Evolutionary conservation across 441 rosid species (phyloP).

Genomic region (Croton setiger): DNA sequence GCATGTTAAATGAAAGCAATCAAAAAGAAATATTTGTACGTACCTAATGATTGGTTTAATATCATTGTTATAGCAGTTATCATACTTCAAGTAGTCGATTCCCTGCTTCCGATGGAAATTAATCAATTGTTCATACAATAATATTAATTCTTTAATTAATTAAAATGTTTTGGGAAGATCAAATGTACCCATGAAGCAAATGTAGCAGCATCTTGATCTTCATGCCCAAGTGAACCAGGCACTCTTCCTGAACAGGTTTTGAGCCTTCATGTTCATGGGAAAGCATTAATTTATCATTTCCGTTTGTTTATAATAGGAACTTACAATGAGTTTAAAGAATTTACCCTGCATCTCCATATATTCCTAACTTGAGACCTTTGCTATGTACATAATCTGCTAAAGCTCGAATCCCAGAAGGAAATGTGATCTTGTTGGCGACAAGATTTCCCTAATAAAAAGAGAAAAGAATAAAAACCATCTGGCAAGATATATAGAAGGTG

Average conservation of each 20-base stretch:
- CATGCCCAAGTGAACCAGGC: constrained; percentile 46
- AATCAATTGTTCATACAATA: neutral
- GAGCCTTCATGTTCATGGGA: constrained; percentile 1
- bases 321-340: no score
- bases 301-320: no score
- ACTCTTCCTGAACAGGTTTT: constrained; percentile 25
- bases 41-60: constrained; percentile 38
- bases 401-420: constrained; percentile 43
- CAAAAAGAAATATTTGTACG: neutral
- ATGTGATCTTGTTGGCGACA: constrained; percentile 28
- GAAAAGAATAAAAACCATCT: neutral
- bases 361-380: constrained; percentile 46
- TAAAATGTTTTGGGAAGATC: neutral
- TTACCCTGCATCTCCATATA: constrained; percentile 49
- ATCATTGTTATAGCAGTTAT: constrained; percentile 36
- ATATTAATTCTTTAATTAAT: neutral
- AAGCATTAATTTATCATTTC: neutral
- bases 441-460: constrained; percentile 30
- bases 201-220: constrained; percentile 39
- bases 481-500: neutral
- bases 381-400: constrained; percentile 44
- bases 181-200: constrained; percentile 45
- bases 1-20: neutral
- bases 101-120: constrained; percentile 27
- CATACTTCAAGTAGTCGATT: constrained; percentile 50